Base-by-base conservation (phyloP, 2,329 filamentous ascomycete species). In the Aspergillus sp. region DNA sequence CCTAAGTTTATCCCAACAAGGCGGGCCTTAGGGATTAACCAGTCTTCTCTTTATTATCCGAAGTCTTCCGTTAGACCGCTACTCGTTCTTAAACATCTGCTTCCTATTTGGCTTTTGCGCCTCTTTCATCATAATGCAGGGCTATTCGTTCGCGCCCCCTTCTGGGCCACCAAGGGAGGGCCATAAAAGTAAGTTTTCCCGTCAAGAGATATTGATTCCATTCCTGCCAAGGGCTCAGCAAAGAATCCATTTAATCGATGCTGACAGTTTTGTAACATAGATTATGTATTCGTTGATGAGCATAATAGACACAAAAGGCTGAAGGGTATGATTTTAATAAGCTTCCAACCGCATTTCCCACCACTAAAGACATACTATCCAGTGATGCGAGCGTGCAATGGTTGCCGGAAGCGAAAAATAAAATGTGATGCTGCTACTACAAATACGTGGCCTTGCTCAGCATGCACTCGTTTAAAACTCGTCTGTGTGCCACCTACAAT, bases 221-320 rank as follows among this genome's bases (percentile, higher is more conserved):
- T 9, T n/a, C 30, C 27, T 31, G 33, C 26, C n/a, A 12, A 13
- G 7, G 33, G n/a, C 47, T 51, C 19, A 42, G 53, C 50, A 27
- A 35, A 27, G 37, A 27, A 27, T 12, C 27, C 9, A 11, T 27
- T 10, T 19, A 1, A 11, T 19, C 11, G 33, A 13, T 13, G 12
- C 33, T 35, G 33, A 35, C 12, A 13, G 19, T 13, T 35, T 35
- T 10, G 33, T 2, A 37, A 46, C 47, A 37, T 59, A 95, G 90
- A 96, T 67, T 97, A 96, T 86, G 93, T 97, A 59, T 97, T 97
- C 64, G 93, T 97, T 45, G 91, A 97, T 68, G 91, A 97, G 68
- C 93, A 97, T 69, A 97, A 97, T 73, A 86, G 93, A 52, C 93
- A 97, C 70, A 97, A 97, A 71, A 82, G 91, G 58, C 74, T 97